phyloP scores from a whole-genome alignment of 2,329 filamentous ascomycete species.

The Colletotrichum destructivum region DNA sequence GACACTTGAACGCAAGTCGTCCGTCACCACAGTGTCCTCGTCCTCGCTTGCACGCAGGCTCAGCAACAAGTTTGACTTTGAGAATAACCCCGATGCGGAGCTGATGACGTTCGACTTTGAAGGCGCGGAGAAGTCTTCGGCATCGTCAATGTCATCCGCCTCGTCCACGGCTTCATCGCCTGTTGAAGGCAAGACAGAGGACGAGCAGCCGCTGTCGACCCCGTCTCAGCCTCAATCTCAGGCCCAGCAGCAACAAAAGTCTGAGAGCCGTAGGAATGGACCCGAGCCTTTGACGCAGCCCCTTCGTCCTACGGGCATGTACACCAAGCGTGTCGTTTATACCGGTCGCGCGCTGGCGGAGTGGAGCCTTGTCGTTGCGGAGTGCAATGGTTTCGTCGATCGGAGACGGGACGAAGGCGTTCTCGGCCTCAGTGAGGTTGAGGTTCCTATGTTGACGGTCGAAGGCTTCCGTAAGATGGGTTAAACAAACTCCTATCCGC shows the following conservation, averaged over 20 bases:
- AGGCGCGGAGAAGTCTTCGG: conserved; percentile 32
- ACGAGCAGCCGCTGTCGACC: conserved; percentile 47
- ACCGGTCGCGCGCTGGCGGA: conserved; percentile 82
- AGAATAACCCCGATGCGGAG: conserved; percentile 32
- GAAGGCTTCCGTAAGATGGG: conserved; percentile 56
- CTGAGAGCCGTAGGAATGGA: conserved; percentile 39
- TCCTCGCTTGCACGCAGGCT: conserved; percentile 36
- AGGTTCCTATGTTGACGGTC: conserved; percentile 63
- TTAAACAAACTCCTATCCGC: conserved; percentile 1
- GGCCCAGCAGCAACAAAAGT: conserved; percentile 31
- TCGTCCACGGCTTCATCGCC: conserved; percentile 34
- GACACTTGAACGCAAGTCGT: conserved; percentile 46
- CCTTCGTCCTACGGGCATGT: conserved; percentile 62
- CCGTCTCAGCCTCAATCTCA: conserved; percentile 43
- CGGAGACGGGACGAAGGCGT: conserved; percentile 82
- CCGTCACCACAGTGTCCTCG: conserved; percentile 40
- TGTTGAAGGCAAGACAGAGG: conserved; percentile 35
- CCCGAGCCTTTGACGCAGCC: conserved; percentile 59
- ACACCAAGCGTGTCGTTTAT: conserved; percentile 69
- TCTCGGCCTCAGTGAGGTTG: conserved; percentile 75
- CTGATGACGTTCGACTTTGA: conserved; percentile 38
- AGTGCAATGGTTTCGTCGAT: conserved; percentile 87
- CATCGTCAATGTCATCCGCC: conserved; percentile 31
- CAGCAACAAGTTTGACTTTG: conserved; percentile 41
- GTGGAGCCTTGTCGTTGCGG: conserved; percentile 81